phyloP scores from a whole-genome alignment of 306 rosid species.

The Leucaena leucocephala region DNA sequence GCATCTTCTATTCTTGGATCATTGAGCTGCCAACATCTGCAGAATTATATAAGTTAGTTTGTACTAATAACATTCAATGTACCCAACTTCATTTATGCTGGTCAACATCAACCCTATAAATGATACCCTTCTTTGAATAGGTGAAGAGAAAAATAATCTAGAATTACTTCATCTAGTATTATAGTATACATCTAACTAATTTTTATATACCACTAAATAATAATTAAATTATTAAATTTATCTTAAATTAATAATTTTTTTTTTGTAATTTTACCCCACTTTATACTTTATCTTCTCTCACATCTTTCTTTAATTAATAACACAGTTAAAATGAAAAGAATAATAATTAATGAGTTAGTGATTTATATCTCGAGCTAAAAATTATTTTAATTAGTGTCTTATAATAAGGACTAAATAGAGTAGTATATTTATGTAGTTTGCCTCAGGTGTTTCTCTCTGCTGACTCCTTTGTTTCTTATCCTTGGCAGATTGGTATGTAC shows the following conservation, averaged over 20 bases:
- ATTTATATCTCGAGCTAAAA: no score
- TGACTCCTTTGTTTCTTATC: background rate
- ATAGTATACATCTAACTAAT: no score
- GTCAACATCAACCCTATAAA: slow-evolving; percentile 30
- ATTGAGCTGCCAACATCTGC: slow-evolving; percentile 40
- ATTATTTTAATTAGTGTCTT: no score
- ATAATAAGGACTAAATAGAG: background rate
- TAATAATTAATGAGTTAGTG: no score
- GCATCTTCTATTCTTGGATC: slow-evolving; percentile 32
- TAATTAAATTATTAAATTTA: no score
- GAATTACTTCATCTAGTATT: no score
- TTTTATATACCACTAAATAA: no score
- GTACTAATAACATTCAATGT: slow-evolving; percentile 27
- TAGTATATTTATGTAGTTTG: background rate
- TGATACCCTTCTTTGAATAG: slow-evolving; percentile 27
- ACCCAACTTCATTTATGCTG: slow-evolving; percentile 31
- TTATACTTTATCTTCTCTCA: no score
- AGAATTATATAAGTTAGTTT: slow-evolving; percentile 26
- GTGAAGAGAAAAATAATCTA: slow-evolving; percentile 17
- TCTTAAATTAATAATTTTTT: no score
- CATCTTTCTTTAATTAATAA: no score
- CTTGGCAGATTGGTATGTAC: slow-evolving; percentile 45
- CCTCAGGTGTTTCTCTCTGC: background rate
- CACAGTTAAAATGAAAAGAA: no score
- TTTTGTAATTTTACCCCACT: no score